Evolutionary conservation across 2,329 filamentous ascomycete genomes (phyloP).

Genomic region (Aureobasidium namibiae): DNA sequence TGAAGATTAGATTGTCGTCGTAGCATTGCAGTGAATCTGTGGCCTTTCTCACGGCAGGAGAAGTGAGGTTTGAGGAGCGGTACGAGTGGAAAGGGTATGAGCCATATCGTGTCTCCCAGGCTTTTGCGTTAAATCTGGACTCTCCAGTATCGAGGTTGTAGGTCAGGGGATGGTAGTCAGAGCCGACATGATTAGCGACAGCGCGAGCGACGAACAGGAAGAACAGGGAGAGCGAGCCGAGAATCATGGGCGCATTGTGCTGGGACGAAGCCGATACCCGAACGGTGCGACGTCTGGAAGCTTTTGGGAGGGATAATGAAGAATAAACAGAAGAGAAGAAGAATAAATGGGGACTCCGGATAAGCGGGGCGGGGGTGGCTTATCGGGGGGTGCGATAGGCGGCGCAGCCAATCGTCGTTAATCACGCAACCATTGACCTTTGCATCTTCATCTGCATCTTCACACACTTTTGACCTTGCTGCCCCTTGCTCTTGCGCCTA

Average conservation of each 20-base stretch:
- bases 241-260: constrained; percentile 1
- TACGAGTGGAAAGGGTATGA: constrained; percentile 8
- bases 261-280: neutral
- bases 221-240: neutral
- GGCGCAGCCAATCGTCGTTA: neutral
- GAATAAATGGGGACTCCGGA: neutral
- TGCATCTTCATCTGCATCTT: neutral
- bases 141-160: neutral
- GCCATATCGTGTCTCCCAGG: neutral
- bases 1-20: constrained; percentile 11
- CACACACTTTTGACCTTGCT: neutral
- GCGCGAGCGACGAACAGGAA: neutral
- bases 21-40: constrained; percentile 10
- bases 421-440: neutral
- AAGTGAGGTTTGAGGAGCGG: constrained; percentile 8
- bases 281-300: neutral
- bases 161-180: neutral
- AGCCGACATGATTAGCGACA: constrained; percentile 2
- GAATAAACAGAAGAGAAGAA: neutral
- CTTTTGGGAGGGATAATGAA: neutral
- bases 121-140: neutral
- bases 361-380: neutral
- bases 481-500: neutral
- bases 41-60: constrained; percentile 9
- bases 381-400: neutral